Percentiles rank a stretch among this genome's conserved stretches.
These are phyloP conservation scores for Phallus indusiatus DNA, from an alignment of 768 basidiomycete genomes.

Conservation along the genomic window DNA sequence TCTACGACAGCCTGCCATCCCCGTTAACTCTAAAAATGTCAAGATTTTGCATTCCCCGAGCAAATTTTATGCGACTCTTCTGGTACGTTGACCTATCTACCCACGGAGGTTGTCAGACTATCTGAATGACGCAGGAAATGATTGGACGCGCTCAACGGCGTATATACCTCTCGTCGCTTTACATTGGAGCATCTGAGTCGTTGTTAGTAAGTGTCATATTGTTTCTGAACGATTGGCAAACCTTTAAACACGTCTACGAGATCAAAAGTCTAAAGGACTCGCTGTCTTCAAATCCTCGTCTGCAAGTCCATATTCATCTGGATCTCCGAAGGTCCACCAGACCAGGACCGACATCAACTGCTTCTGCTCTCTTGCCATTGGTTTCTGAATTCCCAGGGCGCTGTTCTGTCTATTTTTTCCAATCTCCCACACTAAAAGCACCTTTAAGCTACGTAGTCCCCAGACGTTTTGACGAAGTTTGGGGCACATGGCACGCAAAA, in stretches of 20 bases:
- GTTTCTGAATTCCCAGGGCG: slow-evolving; percentile 60
- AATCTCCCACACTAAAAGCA: slow-evolving; percentile 77
- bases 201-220: slow-evolving; percentile 55
- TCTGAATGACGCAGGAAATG: slow-evolving; percentile 45
- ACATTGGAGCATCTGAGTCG: slow-evolving; percentile 71
- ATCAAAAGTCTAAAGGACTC: slow-evolving; percentile 55
- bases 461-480: slow-evolving; percentile 92
- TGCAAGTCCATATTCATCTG: slow-evolving; percentile 64
- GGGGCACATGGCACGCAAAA: slow-evolving; percentile 98
- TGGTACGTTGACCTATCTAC: slow-evolving; percentile 37
- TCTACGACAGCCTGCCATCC: slow-evolving; percentile 37
- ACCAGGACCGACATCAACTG: slow-evolving; percentile 60
- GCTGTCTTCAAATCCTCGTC: slow-evolving; percentile 45
- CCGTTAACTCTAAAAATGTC: slow-evolving; percentile 36
- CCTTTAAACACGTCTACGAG: slow-evolving; percentile 31
- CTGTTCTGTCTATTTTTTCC: slow-evolving; percentile 73
- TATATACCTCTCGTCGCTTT: slow-evolving; percentile 85
- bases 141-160: slow-evolving; percentile 67
- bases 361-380: slow-evolving; percentile 61
- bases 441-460: slow-evolving; percentile 71
- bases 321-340: slow-evolving; percentile 78
- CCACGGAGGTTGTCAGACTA: background rate
- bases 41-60: slow-evolving; percentile 46
- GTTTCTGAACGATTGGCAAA: background rate
- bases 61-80: slow-evolving; percentile 44